Conservation (phyloP, 441 rosid species). For the Raphanus hybrid region DNA sequence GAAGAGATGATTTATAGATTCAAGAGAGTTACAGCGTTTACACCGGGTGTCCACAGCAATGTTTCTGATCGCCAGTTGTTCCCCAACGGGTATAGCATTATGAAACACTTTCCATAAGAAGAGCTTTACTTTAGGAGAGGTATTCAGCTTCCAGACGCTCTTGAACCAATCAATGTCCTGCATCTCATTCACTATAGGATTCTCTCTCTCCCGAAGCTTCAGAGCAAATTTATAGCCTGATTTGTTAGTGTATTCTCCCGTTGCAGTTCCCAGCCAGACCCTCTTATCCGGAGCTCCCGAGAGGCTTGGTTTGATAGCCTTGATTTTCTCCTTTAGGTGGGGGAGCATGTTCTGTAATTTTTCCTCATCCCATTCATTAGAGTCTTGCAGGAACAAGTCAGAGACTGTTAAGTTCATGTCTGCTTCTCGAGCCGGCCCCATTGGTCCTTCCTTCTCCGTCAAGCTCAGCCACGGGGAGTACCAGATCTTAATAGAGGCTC, state of each 20-base stretch:
- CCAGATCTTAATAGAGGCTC: neutral
- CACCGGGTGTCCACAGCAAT: too few relatives aligned
- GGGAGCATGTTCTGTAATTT: neutral
- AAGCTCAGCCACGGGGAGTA: neutral
- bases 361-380: neutral
- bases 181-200: too few relatives aligned
- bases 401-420: neutral
- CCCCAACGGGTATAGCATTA: neutral
- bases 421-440: neutral
- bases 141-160: neutral
- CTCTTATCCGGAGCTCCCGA: neutral
- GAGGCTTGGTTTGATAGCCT: neutral
- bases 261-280: neutral
- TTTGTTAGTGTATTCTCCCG: neutral
- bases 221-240: neutral
- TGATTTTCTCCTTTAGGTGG: neutral
- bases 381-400: neutral
- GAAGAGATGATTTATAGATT: too few relatives aligned
- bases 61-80: too few relatives aligned
- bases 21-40: too few relatives aligned
- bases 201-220: neutral
- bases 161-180: neutral
- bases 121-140: neutral
- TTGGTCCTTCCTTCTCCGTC: neutral
- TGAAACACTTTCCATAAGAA: neutral